Conservation (phyloP, 805 yeast species). For the Nakazawaea pomicola region DNA sequence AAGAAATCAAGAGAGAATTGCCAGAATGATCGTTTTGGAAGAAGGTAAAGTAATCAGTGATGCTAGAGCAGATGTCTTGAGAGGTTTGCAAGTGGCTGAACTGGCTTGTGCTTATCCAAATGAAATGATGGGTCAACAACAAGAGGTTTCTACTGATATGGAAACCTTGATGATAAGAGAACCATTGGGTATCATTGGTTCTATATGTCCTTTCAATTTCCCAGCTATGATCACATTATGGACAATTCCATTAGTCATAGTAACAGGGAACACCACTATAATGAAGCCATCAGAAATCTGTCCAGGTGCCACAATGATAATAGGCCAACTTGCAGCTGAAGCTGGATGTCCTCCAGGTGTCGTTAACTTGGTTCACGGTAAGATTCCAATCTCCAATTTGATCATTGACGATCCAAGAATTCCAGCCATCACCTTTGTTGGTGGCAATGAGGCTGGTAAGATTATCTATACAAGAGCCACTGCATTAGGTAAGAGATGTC, state of each 20-base stretch:
- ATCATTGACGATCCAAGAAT: conserved; percentile 68
- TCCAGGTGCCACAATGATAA: conserved; percentile 73
- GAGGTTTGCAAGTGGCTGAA: conserved; percentile 79
- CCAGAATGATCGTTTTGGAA: conserved; percentile 59
- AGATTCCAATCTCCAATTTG: conserved; percentile 66
- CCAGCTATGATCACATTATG: conserved; percentile 80
- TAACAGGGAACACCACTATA: conserved; percentile 70
- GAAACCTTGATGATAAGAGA: conserved; percentile 73
- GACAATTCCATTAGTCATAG: conserved; percentile 58
- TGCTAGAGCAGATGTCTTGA: conserved; percentile 69
- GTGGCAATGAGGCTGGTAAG: conserved; percentile 75
- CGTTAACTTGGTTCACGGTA: conserved; percentile 68
- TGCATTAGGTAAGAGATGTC: conserved; percentile 67
- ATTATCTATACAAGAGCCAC: conserved; percentile 65
- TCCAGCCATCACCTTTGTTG: conserved; percentile 75
- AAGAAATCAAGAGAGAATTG: conserved; percentile 62
- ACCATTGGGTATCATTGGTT: conserved; percentile 72
- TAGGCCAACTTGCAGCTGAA: conserved; percentile 65
- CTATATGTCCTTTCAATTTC: conserved; percentile 78
- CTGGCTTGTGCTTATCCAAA: conserved; percentile 63
- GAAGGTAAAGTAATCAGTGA: conserved; percentile 77
- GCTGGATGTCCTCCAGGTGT: conserved; percentile 79
- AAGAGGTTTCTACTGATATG: conserved; percentile 71
- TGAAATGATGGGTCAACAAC: conserved; percentile 57
- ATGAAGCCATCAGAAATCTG: conserved; percentile 70